A percentile compares a stretch with the other conserved stretches of the same genome.
phyloP scores from a whole-genome alignment of 371 early-diverging fungal species.

The Lichtheimia corymbifera region DNA sequence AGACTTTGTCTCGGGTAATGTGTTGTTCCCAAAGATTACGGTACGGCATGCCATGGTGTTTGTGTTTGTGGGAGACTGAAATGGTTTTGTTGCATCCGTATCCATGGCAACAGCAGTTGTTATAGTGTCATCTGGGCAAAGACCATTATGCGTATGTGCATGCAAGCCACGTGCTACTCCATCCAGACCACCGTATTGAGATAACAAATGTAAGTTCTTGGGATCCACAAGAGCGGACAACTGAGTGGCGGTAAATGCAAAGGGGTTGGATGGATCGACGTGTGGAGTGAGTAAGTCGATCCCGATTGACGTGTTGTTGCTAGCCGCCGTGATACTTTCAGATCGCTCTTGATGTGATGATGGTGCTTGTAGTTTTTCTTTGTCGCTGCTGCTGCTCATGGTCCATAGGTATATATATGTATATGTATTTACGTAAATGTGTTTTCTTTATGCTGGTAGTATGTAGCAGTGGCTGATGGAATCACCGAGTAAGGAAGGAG shows the following conservation, averaged over 20 bases:
- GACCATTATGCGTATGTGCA: constrained; percentile 47
- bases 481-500: too few relatives aligned
- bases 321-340: constrained; percentile 14
- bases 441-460: too few relatives aligned
- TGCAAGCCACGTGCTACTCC: constrained; percentile 60
- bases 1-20: constrained; percentile 62
- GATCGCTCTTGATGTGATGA: constrained; percentile 7
- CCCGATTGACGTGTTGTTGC: constrained; percentile 10
- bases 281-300: constrained; percentile 30
- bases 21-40: constrained; percentile 62
- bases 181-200: constrained; percentile 47
- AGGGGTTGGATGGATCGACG: constrained; percentile 49
- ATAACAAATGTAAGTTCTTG: constrained; percentile 50
- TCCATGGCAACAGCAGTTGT: constrained; percentile 15
- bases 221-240: constrained; percentile 58
- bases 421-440: too few relatives aligned
- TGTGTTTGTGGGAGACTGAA: background rate
- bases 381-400: too few relatives aligned
- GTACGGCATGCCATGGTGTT: constrained; percentile 14
- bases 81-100: background rate
- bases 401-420: too few relatives aligned
- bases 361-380: constrained; percentile 1
- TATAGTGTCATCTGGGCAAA: constrained; percentile 30
- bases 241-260: constrained; percentile 53
- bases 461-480: too few relatives aligned